phyloP scores from a whole-genome alignment of 2,329 filamentous ascomycete species.

The Neofusicoccum cordaticola region DNA sequence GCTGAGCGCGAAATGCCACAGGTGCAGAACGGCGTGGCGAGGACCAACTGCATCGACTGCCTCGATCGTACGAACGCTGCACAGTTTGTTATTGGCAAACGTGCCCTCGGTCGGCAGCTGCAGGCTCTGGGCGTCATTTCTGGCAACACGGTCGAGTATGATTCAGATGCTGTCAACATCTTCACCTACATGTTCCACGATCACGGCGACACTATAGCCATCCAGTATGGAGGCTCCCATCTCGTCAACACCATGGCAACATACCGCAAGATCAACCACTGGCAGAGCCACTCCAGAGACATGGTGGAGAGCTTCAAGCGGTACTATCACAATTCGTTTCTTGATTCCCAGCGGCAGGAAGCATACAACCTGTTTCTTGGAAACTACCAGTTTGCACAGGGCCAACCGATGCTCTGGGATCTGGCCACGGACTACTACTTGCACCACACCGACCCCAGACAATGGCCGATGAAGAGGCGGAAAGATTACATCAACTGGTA shows the following conservation, averaged over 20 bases:
- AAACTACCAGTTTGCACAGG: slow-evolving; percentile 85
- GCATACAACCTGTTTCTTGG: slow-evolving; percentile 97
- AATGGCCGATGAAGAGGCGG: slow-evolving; percentile 61
- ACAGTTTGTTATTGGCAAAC: slow-evolving; percentile 95
- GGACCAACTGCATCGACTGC: slow-evolving; percentile 98
- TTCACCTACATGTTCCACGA: slow-evolving; percentile 99
- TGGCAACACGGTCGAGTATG: slow-evolving; percentile 77
- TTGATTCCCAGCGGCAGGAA: slow-evolving; percentile 96
- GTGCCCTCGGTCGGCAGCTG: slow-evolving; percentile 86
- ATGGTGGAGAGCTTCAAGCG: slow-evolving; percentile 99
- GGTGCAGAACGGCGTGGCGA: slow-evolving; percentile 86
- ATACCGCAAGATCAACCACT: slow-evolving; percentile 98
- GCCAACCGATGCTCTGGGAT: slow-evolving; percentile 96
- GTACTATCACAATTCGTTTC: slow-evolving; percentile 98
- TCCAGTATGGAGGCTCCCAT: slow-evolving; percentile 96
- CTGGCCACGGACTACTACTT: slow-evolving; percentile 92
- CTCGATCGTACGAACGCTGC: slow-evolving; percentile 95
- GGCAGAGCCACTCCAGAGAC: slow-evolving; percentile 94
- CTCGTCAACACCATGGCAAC: slow-evolving; percentile 99
- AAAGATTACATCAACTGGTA: slow-evolving; percentile 89
- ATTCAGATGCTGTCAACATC: slow-evolving; percentile 91
- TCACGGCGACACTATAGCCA: slow-evolving; percentile 94
- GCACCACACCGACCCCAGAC: slow-evolving; percentile 80
- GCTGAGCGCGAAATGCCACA: slow-evolving; percentile 61
- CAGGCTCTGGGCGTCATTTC: slow-evolving; percentile 86